These are phyloP conservation scores for Neurospora sp. DNA, from an alignment of 495 filamentous ascomycete species.

Conservation along the genomic window DNA sequence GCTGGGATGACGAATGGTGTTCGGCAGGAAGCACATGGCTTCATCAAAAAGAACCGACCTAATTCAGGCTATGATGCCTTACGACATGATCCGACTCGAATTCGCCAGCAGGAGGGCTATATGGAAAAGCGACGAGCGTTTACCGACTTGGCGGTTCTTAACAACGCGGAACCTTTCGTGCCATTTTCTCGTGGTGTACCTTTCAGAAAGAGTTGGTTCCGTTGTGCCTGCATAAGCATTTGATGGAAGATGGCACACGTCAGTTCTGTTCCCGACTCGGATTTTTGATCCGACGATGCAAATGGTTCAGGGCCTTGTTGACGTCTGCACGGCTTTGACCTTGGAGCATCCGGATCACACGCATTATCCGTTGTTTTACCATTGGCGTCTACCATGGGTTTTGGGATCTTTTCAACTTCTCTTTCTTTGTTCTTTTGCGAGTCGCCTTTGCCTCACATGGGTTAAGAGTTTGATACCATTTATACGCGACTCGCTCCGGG, in stretches of 20 bases:
- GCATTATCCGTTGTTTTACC: not conserved
- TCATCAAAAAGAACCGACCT: not conserved
- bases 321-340: not conserved
- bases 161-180: not conserved
- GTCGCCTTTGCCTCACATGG: not conserved
- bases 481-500: not conserved
- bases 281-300: not conserved
- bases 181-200: not conserved
- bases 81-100: not conserved
- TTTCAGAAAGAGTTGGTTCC: not conserved
- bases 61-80: not conserved
- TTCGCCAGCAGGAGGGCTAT: not conserved
- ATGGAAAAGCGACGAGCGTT: not conserved
- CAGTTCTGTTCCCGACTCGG: not conserved
- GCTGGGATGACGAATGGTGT: not conserved
- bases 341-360: not conserved
- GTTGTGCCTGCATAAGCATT: not conserved
- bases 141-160: not conserved
- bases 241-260: not conserved
- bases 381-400: not conserved
- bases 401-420: not conserved
- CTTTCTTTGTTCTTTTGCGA: not conserved
- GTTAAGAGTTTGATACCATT: conserved; percentile 4
- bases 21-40: not conserved
- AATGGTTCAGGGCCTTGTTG: not conserved